Percentiles rank a stretch among this genome's conserved stretches.
phyloP scores from a whole-genome alignment of 2,329 filamentous ascomycete species.

The Phialophora chinensis region DNA sequence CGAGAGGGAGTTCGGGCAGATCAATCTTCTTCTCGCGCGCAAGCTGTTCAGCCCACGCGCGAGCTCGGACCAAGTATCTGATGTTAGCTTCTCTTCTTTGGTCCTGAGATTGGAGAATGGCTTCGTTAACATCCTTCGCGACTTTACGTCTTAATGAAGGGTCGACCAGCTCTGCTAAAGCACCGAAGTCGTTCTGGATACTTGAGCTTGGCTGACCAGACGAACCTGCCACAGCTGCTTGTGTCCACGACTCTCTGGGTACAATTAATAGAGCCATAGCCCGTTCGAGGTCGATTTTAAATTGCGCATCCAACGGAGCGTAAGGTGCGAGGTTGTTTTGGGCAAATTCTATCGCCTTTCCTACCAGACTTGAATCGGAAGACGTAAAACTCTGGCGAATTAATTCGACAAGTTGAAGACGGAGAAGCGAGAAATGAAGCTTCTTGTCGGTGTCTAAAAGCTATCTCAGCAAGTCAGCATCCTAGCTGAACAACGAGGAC shows the following conservation, averaged over 20 bases:
- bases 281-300: conserved; percentile 84
- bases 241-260: conserved; percentile 68
- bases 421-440: conserved; percentile 86
- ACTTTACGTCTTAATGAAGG: conserved; percentile 80
- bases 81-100: conserved; percentile 80
- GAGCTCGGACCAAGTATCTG: conserved; percentile 76
- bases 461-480: conserved; percentile 56
- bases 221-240: conserved; percentile 55
- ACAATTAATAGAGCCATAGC: conserved; percentile 95
- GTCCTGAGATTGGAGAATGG: conserved; percentile 76
- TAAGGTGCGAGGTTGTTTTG: conserved; percentile 84
- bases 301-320: conserved; percentile 79
- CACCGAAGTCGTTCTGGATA: conserved; percentile 37
- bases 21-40: conserved; percentile 55
- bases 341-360: conserved; percentile 82
- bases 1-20: conserved; percentile 54
- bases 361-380: conserved; percentile 68
- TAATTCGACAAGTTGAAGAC: conserved; percentile 90
- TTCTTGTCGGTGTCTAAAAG: conserved; percentile 83
- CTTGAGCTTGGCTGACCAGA: conserved; percentile 24
- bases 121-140: conserved; percentile 87
- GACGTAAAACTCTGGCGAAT: conserved; percentile 74
- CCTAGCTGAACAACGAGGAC: conserved; percentile 1
- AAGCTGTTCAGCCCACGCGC: conserved; percentile 79
- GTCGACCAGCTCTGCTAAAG: conserved; percentile 76